phyloP scores from a whole-genome alignment of 768 basidiomycete genomes.

The Crucibulum laeve region DNA sequence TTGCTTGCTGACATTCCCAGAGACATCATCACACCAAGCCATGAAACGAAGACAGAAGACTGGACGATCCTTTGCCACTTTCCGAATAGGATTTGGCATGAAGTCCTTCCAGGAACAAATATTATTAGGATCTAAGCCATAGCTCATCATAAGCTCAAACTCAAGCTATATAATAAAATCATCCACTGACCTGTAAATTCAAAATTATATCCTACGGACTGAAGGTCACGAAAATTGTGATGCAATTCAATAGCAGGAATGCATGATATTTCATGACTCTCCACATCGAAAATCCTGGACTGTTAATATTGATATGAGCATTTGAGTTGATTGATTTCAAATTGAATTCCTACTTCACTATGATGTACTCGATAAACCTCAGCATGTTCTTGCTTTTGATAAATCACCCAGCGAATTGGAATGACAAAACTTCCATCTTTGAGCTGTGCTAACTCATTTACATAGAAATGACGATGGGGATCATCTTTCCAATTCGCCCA shows the following conservation, averaged over 20 bases:
- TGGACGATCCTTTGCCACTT: slow-evolving; percentile 7
- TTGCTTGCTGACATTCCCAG: slow-evolving; percentile 29
- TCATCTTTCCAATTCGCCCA: slow-evolving; percentile 18
- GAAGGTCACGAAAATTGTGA: too few species aligned
- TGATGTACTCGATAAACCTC: slow-evolving; percentile 4
- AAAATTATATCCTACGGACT: too few species aligned
- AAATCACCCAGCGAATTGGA: slow-evolving; percentile 15
- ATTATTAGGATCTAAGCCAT: background rate
- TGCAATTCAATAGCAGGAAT: too few species aligned
- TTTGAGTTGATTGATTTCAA: too few species aligned
- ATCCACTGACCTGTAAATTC: too few species aligned
- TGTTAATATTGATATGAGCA: too few species aligned
- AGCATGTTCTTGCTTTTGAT: background rate
- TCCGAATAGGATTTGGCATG: slow-evolving; percentile 6
- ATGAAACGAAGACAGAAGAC: slow-evolving; percentile 11
- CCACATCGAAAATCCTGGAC: too few species aligned
- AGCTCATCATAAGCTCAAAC: background rate
- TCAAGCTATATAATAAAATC: too few species aligned
- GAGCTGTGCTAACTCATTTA: slow-evolving; percentile 17
- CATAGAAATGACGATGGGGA: slow-evolving; percentile 15
- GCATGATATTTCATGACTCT: too few species aligned
- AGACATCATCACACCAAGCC: slow-evolving; percentile 26
- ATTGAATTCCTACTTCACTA: background rate
- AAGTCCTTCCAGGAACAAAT: background rate
- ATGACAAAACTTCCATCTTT: slow-evolving; percentile 11